phyloP scores from a whole-genome alignment of 495 filamentous ascomycete species.

The Apodospora peruviana region DNA sequence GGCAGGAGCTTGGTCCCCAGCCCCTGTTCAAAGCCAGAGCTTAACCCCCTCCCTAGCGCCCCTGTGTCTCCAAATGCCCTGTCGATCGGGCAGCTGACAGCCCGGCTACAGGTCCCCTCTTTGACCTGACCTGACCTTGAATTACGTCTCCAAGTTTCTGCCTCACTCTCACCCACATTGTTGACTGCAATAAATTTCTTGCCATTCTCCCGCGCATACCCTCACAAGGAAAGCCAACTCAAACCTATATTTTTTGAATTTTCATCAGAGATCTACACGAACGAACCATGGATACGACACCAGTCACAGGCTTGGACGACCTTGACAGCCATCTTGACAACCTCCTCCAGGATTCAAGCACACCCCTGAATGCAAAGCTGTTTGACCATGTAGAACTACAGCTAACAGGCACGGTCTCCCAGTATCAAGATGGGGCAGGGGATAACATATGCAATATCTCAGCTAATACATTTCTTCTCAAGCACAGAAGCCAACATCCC shows the following conservation, averaged over 20 bases:
- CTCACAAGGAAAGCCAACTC: no score
- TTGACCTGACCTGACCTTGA: background rate
- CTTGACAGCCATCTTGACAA: slow-evolving; percentile 44
- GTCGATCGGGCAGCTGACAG: background rate
- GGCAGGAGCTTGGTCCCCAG: slow-evolving; percentile 3
- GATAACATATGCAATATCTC: no score
- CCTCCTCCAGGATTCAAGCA: slow-evolving; percentile 32
- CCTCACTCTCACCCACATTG: background rate
- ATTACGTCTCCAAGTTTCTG: slow-evolving; percentile 1
- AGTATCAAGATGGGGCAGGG: no score
- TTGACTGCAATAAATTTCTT: background rate
- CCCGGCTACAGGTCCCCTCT: background rate
- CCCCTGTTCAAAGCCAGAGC: no score
- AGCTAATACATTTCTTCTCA: no score
- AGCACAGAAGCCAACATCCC: slow-evolving; percentile 40
- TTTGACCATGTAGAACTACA: slow-evolving; percentile 52
- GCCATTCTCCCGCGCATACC: background rate
- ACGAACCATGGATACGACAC: slow-evolving; percentile 24
- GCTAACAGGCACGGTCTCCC: slow-evolving; percentile 34
- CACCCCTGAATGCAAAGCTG: slow-evolving; percentile 37
- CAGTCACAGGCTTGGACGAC: slow-evolving; percentile 42
- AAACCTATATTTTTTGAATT: no score
- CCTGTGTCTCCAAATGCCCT: background rate
- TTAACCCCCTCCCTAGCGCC: background rate
- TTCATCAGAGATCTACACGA: background rate